Conservation (phyloP, 1,139 yeast species). For the Geotrichum reessii region DNA sequence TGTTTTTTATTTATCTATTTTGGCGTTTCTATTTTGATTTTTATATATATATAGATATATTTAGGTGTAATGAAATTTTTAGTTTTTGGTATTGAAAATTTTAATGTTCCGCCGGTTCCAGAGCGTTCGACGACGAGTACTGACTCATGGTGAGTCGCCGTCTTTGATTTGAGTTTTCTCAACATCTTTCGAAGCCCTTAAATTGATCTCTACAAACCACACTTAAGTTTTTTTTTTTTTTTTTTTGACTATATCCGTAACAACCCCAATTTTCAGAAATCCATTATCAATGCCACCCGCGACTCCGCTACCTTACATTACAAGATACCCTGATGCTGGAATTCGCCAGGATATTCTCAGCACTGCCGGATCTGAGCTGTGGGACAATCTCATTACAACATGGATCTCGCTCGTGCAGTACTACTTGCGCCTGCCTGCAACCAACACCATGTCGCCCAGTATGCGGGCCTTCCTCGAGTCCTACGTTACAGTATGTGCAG, state of each 20-base stretch:
- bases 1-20: not conserved
- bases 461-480: constrained; percentile 17
- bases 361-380: constrained; percentile 17
- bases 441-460: constrained; percentile 9
- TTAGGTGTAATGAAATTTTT: not conserved
- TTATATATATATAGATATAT: too few species aligned
- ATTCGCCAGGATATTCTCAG: constrained; percentile 13
- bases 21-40: not conserved
- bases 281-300: not conserved
- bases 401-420: constrained; percentile 11
- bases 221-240: not conserved
- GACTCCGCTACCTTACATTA: constrained; percentile 15
- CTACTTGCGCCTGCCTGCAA: constrained; percentile 8
- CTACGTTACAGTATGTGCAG: constrained; percentile 6
- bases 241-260: not conserved
- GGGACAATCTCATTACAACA: constrained; percentile 15
- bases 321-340: constrained; percentile 10
- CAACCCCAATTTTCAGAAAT: not conserved
- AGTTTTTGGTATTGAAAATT: not conserved
- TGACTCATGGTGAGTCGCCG: not conserved
- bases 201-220: not conserved
- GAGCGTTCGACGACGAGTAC: not conserved
- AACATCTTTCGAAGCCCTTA: not conserved
- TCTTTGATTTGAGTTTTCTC: not conserved
- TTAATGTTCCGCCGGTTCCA: not conserved